A percentile compares a stretch with the other conserved stretches of the same genome.
Evolutionary conservation across 352 stramenopile genomes (phyloP).

Genomic region (Poterioochromonas sp.): DNA sequence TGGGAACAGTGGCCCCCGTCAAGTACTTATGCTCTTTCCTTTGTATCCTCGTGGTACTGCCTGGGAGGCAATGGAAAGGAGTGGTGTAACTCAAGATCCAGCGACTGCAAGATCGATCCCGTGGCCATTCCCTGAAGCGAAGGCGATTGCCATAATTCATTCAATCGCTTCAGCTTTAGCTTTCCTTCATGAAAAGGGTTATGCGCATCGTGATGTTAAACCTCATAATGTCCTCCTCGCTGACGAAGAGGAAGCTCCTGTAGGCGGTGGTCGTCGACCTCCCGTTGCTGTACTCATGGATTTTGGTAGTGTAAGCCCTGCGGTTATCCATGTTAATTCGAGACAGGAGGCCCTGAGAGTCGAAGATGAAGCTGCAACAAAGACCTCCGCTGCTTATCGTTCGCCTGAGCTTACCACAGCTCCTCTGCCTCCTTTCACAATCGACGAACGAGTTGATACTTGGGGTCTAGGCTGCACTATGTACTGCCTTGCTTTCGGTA

Average conservation of each 20-base stretch:
- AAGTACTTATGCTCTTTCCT: constrained; percentile 12
- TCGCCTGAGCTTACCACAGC: constrained; percentile 13
- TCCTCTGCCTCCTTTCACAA: not conserved
- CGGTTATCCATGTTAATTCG: not conserved
- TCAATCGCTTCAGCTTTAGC: not conserved
- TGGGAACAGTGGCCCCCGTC: not conserved
- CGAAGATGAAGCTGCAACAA: constrained; percentile 24
- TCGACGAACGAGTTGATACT: not conserved
- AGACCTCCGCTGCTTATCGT: constrained; percentile 27
- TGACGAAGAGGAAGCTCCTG: not conserved
- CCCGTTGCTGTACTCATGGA: constrained; percentile 30
- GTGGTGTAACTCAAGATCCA: not conserved
- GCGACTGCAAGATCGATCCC: not conserved
- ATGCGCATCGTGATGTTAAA: constrained; percentile 23
- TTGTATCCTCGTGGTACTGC: not conserved
- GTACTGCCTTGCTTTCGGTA: not conserved
- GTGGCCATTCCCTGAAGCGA: not conserved
- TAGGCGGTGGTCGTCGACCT: too few relatives aligned
- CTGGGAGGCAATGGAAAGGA: not conserved
- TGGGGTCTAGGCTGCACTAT: constrained; percentile 2
- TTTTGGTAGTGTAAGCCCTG: constrained; percentile 13
- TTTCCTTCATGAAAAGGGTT: not conserved
- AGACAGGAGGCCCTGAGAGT: not conserved
- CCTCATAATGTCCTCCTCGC: constrained; percentile 16
- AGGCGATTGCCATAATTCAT: not conserved